These are phyloP conservation scores for Aspergillus puulaauensis DNA, from an alignment of 2,329 filamentous ascomycete species.

Conservation along the genomic window DNA sequence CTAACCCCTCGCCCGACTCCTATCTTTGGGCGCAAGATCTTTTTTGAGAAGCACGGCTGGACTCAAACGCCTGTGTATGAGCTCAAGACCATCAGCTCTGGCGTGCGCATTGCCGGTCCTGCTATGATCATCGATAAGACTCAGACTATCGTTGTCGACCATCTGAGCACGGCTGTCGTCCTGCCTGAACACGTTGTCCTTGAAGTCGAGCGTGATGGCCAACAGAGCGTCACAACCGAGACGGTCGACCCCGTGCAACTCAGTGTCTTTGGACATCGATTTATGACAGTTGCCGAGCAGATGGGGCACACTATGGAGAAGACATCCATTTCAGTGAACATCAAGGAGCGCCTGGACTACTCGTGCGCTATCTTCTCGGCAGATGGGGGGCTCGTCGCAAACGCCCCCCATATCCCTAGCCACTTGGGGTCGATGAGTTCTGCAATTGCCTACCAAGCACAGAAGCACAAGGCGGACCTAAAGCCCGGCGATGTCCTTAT, in stretches of 20 bases:
- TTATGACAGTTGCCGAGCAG: conserved; percentile 62
- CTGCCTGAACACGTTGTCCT: conserved; percentile 52
- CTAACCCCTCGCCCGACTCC: conserved; percentile 58
- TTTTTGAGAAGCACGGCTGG: conserved; percentile 30
- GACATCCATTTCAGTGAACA: conserved; percentile 62
- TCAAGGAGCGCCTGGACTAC: conserved; percentile 84
- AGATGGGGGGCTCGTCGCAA: conserved; percentile 67
- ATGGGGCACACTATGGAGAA: conserved; percentile 59
- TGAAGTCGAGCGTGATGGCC: conserved; percentile 25
- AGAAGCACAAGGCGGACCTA: conserved; percentile 75
- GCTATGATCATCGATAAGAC: conserved; percentile 72
- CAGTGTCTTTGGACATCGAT: conserved; percentile 57
- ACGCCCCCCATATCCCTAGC: conserved; percentile 74
- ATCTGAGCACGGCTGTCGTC: conserved; percentile 71
- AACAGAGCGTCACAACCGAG: conserved; percentile 39
- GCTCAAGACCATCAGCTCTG: conserved; percentile 28
- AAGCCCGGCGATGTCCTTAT: conserved; percentile 79
- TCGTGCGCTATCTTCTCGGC: conserved; percentile 79
- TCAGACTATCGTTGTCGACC: conserved; percentile 89
- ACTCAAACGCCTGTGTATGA: conserved; percentile 27
- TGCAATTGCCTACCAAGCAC: conserved; percentile 69
- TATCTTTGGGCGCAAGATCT: conserved; percentile 32
- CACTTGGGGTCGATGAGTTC: conserved; percentile 85
- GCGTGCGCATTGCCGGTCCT: conserved; percentile 56
- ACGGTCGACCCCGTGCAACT: conserved; percentile 56